A percentile compares a stretch with the other conserved stretches of the same genome.
Evolutionary conservation across 2,329 filamentous ascomycete genomes (phyloP).

Genomic region (Lojkania enalia): DNA sequence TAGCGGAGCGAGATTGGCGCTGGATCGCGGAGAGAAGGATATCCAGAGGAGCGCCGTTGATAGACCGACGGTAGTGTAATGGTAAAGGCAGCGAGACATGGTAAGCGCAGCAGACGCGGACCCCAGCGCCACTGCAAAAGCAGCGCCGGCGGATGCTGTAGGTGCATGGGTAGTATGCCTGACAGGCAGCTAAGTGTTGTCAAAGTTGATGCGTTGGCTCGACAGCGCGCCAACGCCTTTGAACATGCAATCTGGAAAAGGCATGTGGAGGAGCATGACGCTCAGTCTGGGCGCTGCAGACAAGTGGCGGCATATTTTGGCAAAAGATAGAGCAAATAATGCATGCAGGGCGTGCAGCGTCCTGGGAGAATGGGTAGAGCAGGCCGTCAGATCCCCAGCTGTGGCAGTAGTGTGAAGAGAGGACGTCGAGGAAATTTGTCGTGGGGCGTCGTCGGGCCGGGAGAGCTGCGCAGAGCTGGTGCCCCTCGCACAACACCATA

Average conservation of each 20-base stretch:
- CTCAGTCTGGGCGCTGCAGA: constrained; percentile 32
- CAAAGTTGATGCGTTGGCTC: constrained; percentile 48
- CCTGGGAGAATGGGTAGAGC: constrained; percentile 9
- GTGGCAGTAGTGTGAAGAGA: background rate
- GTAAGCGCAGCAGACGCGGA: constrained; percentile 46
- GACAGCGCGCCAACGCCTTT: constrained; percentile 45
- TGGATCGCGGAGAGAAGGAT: constrained; percentile 34
- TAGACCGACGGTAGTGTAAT: constrained; percentile 29
- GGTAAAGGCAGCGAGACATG: constrained; percentile 42
- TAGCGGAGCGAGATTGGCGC: constrained; percentile 35
- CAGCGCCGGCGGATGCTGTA: constrained; percentile 40
- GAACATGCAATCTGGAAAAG: constrained; percentile 44
- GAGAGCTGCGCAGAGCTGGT: too few species aligned
- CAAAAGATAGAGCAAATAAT: constrained; percentile 7
- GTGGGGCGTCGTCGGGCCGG: constrained; percentile 33
- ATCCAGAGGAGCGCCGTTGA: constrained; percentile 28
- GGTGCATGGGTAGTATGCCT: constrained; percentile 45
- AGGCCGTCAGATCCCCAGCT: too few species aligned
- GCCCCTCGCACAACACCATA: too few species aligned
- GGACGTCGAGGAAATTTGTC: constrained; percentile 23
- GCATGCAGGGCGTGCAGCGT: constrained; percentile 1
- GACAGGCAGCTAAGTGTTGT: constrained; percentile 46
- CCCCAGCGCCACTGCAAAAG: constrained; percentile 36
- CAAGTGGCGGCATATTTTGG: constrained; percentile 24
- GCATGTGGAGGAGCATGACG: constrained; percentile 39